These are phyloP conservation scores for Candida takata DNA, from an alignment of 805 yeast genomes.

Conservation along the genomic window DNA sequence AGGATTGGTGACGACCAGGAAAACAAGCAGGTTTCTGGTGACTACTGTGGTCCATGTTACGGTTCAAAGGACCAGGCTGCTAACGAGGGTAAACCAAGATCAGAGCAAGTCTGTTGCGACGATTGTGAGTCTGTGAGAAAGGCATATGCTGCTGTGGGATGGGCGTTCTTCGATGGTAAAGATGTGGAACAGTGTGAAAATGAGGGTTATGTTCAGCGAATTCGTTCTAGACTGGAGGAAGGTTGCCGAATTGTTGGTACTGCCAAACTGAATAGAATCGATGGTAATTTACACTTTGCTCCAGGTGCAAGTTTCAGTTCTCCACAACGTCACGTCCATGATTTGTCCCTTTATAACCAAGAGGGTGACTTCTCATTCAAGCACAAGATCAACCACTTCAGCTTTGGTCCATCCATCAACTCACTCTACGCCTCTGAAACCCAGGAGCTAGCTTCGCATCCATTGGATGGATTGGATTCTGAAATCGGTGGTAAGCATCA, in stretches of 20 bases:
- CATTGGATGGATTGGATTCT: constrained; percentile 51
- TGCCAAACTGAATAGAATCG: constrained; percentile 73
- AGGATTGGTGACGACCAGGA: constrained; percentile 33
- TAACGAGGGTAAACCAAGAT: constrained; percentile 31
- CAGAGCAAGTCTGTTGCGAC: constrained; percentile 65
- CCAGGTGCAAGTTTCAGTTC: constrained; percentile 76
- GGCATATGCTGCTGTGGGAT: constrained; percentile 70
- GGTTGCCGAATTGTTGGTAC: constrained; percentile 86
- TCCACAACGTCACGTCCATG: constrained; percentile 71
- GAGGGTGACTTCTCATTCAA: constrained; percentile 59
- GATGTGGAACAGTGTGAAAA: constrained; percentile 85
- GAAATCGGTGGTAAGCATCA: constrained; percentile 45
- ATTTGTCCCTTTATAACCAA: constrained; percentile 62
- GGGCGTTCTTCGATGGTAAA: constrained; percentile 90
- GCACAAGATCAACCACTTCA: constrained; percentile 72
- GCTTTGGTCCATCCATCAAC: constrained; percentile 65
- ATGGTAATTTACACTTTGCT: constrained; percentile 91
- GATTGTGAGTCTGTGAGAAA: constrained; percentile 72
- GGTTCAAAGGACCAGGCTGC: constrained; percentile 63
- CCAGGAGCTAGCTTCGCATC: constrained; percentile 47
- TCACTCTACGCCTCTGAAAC: constrained; percentile 17
- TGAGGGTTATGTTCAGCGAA: constrained; percentile 71
- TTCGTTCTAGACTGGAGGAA: constrained; percentile 57
- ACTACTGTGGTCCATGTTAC: constrained; percentile 85
- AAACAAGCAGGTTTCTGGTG: constrained; percentile 27